Evolutionary conservation across 805 yeast genomes (phyloP).

Genomic region (Zygotorulaspora danielsina): DNA sequence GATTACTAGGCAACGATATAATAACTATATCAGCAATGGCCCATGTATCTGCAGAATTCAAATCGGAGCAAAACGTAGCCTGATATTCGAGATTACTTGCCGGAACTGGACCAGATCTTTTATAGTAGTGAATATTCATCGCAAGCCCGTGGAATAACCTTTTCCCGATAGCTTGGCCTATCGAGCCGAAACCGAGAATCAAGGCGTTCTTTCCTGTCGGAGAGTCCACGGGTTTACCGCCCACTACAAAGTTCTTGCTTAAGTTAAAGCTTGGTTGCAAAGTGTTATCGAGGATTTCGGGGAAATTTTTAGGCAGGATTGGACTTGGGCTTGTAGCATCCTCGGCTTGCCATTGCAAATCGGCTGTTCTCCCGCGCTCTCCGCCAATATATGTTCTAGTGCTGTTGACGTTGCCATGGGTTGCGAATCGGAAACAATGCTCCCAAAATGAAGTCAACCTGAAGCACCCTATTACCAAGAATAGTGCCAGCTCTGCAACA

Average conservation of each 20-base stretch:
- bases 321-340: neutral
- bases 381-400: conserved; percentile 42
- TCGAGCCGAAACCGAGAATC: conserved; percentile 71
- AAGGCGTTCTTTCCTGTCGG: conserved; percentile 58
- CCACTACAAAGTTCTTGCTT: conserved; percentile 43
- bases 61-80: conserved; percentile 42
- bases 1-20: conserved; percentile 61
- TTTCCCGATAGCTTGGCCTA: conserved; percentile 61
- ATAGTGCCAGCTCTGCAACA: conserved; percentile 69
- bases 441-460: conserved; percentile 52
- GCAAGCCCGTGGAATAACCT: conserved; percentile 52
- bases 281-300: conserved; percentile 3
- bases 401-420: conserved; percentile 41
- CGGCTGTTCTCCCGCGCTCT: conserved; percentile 6
- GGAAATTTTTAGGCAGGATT: conserved; percentile 10
- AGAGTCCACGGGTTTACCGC: conserved; percentile 44
- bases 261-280: conserved; percentile 29
- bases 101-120: conserved; percentile 44
- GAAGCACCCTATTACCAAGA: conserved; percentile 54
- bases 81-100: conserved; percentile 42
- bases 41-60: conserved; percentile 41
- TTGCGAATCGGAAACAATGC: conserved; percentile 37
- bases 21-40: conserved; percentile 51
- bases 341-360: neutral
- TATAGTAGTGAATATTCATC: conserved; percentile 60